Conservation (phyloP, 345 rosid species). For the Orychophragmus violaceus region DNA sequence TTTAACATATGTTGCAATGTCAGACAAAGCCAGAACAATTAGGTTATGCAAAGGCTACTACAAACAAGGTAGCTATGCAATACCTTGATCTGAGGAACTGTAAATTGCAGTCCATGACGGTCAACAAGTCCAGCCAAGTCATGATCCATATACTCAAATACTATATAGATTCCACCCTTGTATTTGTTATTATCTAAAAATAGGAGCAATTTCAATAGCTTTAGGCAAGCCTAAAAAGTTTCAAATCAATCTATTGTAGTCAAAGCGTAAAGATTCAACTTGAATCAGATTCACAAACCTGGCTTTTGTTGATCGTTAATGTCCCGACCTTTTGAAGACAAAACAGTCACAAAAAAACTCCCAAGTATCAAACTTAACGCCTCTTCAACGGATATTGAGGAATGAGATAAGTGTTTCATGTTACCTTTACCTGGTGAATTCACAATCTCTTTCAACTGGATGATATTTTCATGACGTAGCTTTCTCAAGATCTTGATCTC, state of each 20-base stretch:
- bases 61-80: constrained; percentile 19
- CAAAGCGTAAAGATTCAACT: no score
- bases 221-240: neutral
- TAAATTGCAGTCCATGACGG: constrained; percentile 92
- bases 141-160: constrained; percentile 98
- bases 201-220: neutral
- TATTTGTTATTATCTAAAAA: constrained; percentile 79
- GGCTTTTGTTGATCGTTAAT: constrained; percentile 77
- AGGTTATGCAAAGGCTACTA: constrained; percentile 16
- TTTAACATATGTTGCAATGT: constrained; percentile 21
- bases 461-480: constrained; percentile 50
- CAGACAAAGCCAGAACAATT: constrained; percentile 15
- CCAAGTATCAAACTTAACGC: neutral
- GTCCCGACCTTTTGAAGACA: constrained; percentile 57
- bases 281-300: no score
- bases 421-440: constrained; percentile 46
- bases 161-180: constrained; percentile 97
- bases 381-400: neutral
- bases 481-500: constrained; percentile 52
- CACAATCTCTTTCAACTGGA: constrained; percentile 51
- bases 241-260: neutral
- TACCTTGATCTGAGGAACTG: constrained; percentile 95
- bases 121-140: constrained; percentile 93
- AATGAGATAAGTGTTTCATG: neutral
- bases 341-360: neutral